A percentile compares a stretch with the other conserved stretches of the same genome.
Conservation (phyloP, 192 early-diverging fungal species). For the Glomus cerebriforme region DNA sequence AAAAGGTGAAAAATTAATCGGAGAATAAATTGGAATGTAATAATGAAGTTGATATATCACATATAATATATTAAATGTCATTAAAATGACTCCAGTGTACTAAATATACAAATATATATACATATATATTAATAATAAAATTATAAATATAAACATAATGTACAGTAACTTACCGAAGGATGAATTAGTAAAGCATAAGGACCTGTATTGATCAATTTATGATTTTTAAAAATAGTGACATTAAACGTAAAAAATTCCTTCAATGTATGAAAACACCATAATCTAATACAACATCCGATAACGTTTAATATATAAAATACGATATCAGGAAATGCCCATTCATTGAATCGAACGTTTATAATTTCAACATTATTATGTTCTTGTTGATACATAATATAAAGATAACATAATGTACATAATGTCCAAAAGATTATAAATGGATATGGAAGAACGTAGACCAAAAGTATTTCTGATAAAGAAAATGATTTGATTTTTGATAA, state of each 20-base stretch:
- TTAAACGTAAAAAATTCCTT: constrained; percentile 22
- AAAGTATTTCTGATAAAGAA: not conserved
- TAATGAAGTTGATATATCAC: constrained; percentile 2
- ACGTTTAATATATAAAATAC: not conserved
- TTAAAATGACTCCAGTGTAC: not conserved
- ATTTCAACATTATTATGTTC: not conserved
- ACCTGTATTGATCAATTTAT: constrained; percentile 21
- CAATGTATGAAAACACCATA: constrained; percentile 16
- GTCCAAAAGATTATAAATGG: not conserved
- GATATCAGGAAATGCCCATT: not conserved
- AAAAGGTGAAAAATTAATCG: not conserved
- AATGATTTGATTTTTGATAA: not conserved
- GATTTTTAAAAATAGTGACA: not conserved
- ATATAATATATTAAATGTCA: not conserved
- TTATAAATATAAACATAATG: too few species aligned
- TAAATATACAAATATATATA: not conserved
- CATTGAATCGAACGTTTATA: not conserved
- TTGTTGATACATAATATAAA: constrained; percentile 28
- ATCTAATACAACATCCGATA: not conserved
- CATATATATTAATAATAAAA: not conserved
- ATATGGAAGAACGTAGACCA: not conserved
- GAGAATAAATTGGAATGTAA: not conserved
- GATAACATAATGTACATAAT: constrained; percentile 1
- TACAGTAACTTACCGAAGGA: constrained; percentile 20
- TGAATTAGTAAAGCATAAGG: constrained; percentile 25